Conservation (phyloP, 495 filamentous ascomycete genomes). For the Podospora sp. region DNA sequence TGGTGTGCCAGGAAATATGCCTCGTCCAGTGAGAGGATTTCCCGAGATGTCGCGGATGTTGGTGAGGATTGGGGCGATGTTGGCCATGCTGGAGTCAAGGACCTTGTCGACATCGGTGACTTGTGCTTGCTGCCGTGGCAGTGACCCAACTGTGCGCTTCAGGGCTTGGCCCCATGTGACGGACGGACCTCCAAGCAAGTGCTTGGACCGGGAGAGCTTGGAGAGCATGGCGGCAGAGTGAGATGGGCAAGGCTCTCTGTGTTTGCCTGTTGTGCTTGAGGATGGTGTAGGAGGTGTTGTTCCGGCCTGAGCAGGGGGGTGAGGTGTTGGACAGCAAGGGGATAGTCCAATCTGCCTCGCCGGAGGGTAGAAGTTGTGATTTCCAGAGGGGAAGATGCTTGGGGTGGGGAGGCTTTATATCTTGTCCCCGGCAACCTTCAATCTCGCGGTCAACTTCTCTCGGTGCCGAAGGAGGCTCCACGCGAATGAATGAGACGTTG, state of each 20-base stretch:
- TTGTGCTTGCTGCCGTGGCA: slow-evolving; percentile 31
- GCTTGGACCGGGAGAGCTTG: slow-evolving; percentile 10
- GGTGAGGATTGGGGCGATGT: slow-evolving; percentile 12
- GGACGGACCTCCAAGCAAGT: slow-evolving; percentile 13
- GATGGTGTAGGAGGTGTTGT: not conserved
- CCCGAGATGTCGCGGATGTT: not conserved
- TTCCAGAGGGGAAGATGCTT: not conserved
- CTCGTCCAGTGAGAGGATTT: not conserved
- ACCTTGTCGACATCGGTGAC: slow-evolving; percentile 24
- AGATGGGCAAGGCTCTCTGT: not conserved
- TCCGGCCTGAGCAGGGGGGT: not conserved
- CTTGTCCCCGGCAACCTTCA: not conserved
- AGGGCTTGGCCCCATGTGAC: not conserved
- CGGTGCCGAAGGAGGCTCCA: slow-evolving; percentile 7
- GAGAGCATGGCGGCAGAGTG: slow-evolving; percentile 22
- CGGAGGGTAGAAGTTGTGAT: not conserved
- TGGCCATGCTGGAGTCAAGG: slow-evolving; percentile 3
- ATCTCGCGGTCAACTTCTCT: not conserved
- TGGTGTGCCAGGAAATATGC: not conserved
- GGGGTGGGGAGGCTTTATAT: not conserved
- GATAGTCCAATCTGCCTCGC: not conserved
- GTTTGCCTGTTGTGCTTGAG: not conserved
- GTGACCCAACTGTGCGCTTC: slow-evolving; percentile 24
- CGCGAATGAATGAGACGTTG: not conserved
- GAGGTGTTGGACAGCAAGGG: not conserved